Percentiles rank a stretch among this genome's conserved stretches.
phyloP scores from a whole-genome alignment of 306 rosid genomes.

The Acacia crassicarpa region DNA sequence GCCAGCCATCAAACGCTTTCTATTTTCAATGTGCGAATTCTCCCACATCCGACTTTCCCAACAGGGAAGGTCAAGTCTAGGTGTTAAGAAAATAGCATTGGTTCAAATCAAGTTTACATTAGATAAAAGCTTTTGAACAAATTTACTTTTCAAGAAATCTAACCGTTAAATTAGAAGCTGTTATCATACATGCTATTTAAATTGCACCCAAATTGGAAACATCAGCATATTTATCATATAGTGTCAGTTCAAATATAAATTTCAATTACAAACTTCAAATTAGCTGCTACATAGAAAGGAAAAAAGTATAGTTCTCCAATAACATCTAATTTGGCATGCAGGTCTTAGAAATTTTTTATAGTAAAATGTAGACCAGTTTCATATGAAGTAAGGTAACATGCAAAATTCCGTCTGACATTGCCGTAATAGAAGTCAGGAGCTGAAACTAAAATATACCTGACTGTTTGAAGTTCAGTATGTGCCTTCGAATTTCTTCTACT shows the following conservation, averaged over 20 bases:
- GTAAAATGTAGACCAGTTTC: neutral
- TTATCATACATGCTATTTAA: neutral
- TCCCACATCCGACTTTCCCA: neutral
- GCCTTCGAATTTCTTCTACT: slow-evolving; percentile 92
- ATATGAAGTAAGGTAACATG: neutral
- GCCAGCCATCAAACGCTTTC: neutral
- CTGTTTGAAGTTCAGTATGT: slow-evolving; percentile 71
- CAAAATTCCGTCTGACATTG: neutral
- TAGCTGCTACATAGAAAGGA: neutral
- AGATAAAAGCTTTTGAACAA: neutral
- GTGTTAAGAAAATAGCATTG: neutral
- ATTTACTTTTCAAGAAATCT: neutral
- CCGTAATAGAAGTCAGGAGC: neutral
- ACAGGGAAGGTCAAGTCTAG: neutral
- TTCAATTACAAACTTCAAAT: neutral
- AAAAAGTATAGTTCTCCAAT: neutral
- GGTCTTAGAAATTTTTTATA: no score
- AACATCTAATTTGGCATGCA: neutral
- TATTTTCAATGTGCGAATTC: neutral
- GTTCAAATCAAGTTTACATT: neutral
- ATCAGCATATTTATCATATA: neutral
- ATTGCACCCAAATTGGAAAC: neutral
- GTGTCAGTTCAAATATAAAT: neutral
- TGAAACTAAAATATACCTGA: slow-evolving; percentile 55
- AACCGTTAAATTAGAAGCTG: neutral